Evolutionary conservation across 164 flowering plant species (phyloP), one percentile per base, ranked within the genome.

Genomic region (Houttuynia cordata): DNA sequence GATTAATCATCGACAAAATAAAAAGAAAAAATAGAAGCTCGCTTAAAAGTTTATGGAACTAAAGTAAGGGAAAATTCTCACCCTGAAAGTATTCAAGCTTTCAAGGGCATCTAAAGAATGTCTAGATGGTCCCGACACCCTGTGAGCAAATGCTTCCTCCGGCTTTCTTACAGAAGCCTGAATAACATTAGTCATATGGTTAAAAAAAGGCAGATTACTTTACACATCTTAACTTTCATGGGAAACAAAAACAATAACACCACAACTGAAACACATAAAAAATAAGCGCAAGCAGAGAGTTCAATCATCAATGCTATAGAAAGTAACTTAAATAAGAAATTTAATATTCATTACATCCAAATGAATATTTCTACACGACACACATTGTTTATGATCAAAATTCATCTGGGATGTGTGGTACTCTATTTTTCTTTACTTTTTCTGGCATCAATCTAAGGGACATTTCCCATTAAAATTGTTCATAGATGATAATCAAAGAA

Each of bases 131-230:
- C 96, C 83, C 70, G 24, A 73, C 25, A 85, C 72, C 53, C 71
- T 67, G 76, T 86, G 99, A 40, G 86, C 62, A 72, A 86, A 70
- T 7, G 93, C 82, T 62, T 79, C 83, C 58, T 78, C 85, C 67
- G 62, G 77, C 8, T 62, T 68, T 75, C 81, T 82, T 54, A 54
- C 34, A 54, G 17, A 45, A 54, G 57, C 30, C 57, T 54, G 57
- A 23, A 8, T 9, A 23, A 54, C 55, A 52, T n/a, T 12, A 24
- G 4, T 6, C 0, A 21, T 53, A 24, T 21, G n/a, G 8, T 53
- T 21, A 21, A 53, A 53, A 53, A 53, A 24, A 53, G 25, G 24
- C 13, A 52, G 12, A 23, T 0, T 22, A 53, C 17, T 12, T 12
- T 17, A 45, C 14, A 17, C 49, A 45, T 14, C 14, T 17, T 17